Evolutionary conservation across 176 grass and related monocot genomes (phyloP), one percentile per base, ranked within the genome.

Genomic region (Eremochloa ophiuroides): DNA sequence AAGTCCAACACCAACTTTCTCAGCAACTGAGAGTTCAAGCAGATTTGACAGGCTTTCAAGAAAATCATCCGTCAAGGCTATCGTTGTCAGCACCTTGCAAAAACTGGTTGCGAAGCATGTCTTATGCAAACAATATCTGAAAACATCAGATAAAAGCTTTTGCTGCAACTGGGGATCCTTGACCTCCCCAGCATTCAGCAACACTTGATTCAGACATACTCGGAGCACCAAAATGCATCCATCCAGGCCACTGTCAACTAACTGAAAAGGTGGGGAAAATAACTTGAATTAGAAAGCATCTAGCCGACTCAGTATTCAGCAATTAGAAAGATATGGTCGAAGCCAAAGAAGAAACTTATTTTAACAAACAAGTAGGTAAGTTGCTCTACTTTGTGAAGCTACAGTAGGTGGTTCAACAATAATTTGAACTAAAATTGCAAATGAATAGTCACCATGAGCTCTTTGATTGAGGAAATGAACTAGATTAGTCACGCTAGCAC

Each of bases 111-210:
- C 80, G 43, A 91, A 97, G 85, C 71, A 85, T 82, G 94, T 74
- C 78, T 85, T 93, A 62, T 81, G 83, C 28, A 97, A 69, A 79
- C 91, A 87, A 90, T 91, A 88, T 87, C 83, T 93, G 39, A 97
- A 88, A 74, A 88, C 68, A 29, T 78, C 30, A 18, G 90, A 86
- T 39, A 93, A 62, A 59, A 93, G 51, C 71, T 82, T 77, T 25
- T 71, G 62, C 81, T 82, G 86, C 74, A 72, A 39, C 56, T 78
- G 87, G 29, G 66, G 67, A 34, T 84, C 86, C 18, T 83, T 74
- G 13, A 42, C 38, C 73, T 90, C 88, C 58, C 72, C 77, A 50
- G 71, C 76, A 79, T 56, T 88, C 69, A 84, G 53, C 70, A 86
- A 66, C 25, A 88, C 61, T 79, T 93, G 80, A 77, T 91, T 83